Evolutionary conservation across 140 eudicot species (phyloP).

Genomic region (Ambrosia hybrid): DNA sequence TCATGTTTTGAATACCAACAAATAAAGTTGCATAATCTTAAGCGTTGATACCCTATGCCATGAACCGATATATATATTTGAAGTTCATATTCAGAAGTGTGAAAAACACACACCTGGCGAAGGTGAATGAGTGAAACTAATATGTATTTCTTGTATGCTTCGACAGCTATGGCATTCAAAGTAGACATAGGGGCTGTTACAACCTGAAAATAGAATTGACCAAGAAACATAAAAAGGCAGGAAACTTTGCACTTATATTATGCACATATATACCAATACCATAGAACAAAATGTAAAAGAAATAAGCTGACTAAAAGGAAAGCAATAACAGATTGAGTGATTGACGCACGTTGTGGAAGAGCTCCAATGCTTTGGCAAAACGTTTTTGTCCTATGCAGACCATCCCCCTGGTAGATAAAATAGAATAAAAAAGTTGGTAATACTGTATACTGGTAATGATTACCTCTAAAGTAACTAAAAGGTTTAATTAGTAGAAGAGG

Average conservation of each 20-base stretch:
- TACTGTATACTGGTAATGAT: neutral
- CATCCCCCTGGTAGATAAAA: constrained; percentile 62
- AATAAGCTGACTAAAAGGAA: constrained; percentile 1
- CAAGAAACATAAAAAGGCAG: constrained; percentile 7
- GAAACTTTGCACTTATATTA: neutral
- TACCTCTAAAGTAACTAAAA: neutral
- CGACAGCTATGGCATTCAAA: constrained; percentile 79
- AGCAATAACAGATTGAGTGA: constrained; percentile 6
- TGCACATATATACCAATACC: neutral
- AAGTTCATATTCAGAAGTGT: neutral
- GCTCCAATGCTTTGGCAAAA: constrained; percentile 79
- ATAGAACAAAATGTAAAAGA: constrained; percentile 6
- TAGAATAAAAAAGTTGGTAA: constrained; percentile 17
- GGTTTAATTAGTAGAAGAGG: neutral
- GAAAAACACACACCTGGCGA: constrained; percentile 74
- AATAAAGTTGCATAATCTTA: constrained; percentile 5
- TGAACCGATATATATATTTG: neutral
- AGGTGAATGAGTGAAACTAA: constrained; percentile 88
- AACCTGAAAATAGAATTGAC: constrained; percentile 54
- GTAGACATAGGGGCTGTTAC: constrained; percentile 90
- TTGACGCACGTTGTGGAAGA: constrained; percentile 74
- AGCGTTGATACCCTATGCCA: neutral
- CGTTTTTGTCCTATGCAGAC: constrained; percentile 88
- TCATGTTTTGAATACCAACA: constrained; percentile 16
- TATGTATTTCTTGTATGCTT: constrained; percentile 92